Evolutionary conservation across 2,329 filamentous ascomycete genomes (phyloP), one percentile per base, ranked within the genome.

Genomic region (Byssochlamys sp.): DNA sequence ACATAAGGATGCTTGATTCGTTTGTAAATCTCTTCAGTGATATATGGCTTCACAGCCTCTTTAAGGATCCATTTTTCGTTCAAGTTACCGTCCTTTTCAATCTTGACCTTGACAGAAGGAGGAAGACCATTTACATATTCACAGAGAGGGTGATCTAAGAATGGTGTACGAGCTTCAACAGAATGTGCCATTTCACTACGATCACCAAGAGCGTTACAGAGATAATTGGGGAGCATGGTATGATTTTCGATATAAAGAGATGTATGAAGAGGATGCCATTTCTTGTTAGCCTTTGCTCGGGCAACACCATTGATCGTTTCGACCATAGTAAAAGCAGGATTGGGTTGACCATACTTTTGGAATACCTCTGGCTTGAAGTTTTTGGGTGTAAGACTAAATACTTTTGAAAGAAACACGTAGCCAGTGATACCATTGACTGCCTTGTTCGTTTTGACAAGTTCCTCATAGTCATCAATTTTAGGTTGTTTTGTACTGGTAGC

Each of bases 51-150:
- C 24, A 70, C 72, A 0, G 79, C 80, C 61, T 83, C 76, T 2
- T 78, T 75, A 1, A 82, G 71, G 28, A 82, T 75, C 72, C 76
- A 79, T 59, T 83, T 81, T 66, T 81, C 78, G 1, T 64, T 65
- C 48, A 78, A 69, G 1, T 61, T 59, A 10, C 63, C 61, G 12
- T 58, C 56, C 5, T 51, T 52, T 5, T 59, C 56, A 50, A 7
- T 24, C 51, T 25, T 49, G 19, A 59, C 55, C 55, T 67, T 68
- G 35, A 67, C 52, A 28, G 56, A 62, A 3, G 65, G 66, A 7
- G 67, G 67, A 0, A 67, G 57, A 12, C 55, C 31, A 49, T 67
- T 66, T 19, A 61, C 66, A 26, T 67, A 71, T 56, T 71, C 67
- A 0, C 68, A 69, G 4, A 71, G 58, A 6, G 66, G 60, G 53